phyloP scores from a whole-genome alignment of 2,329 filamentous ascomycete genomes.

The Harringtonia lauricola region DNA sequence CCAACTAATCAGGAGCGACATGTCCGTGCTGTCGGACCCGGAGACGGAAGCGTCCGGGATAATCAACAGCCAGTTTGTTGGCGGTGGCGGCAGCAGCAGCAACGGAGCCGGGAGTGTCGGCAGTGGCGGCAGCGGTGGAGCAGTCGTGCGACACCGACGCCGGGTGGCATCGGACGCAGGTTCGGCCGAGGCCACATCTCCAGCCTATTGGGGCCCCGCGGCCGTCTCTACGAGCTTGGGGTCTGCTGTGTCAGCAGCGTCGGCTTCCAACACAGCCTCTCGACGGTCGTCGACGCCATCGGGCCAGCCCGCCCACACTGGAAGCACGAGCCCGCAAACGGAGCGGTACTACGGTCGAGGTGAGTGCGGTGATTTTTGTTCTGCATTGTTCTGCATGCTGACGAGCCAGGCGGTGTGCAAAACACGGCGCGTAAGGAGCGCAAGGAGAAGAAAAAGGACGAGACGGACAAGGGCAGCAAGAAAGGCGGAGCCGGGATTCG shows the following conservation, averaged over 20 bases:
- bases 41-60: conserved; percentile 26
- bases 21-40: conserved; percentile 12
- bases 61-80: too few species aligned
- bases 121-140: not conserved
- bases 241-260: conserved; percentile 12
- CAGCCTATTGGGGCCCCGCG: conserved; percentile 19
- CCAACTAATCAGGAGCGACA: conserved; percentile 12
- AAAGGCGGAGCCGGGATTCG: conserved; percentile 19
- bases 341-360: conserved; percentile 34
- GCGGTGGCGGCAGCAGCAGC: conserved; percentile 8
- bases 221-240: conserved; percentile 21
- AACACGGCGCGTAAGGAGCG: conserved; percentile 36
- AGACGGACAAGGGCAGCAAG: conserved; percentile 33
- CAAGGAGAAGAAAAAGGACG: conserved; percentile 36
- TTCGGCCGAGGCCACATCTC: conserved; percentile 28
- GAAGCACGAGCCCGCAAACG: conserved; percentile 23
- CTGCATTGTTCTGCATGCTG: conserved; percentile 6
- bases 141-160: conserved; percentile 15
- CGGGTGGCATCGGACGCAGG: conserved; percentile 32
- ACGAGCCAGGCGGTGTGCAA: conserved; percentile 32
- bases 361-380: conserved; percentile 22
- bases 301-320: conserved; percentile 19
- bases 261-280: conserved; percentile 5
- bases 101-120: not conserved
- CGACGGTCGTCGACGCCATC: conserved; percentile 27